Conservation (phyloP, 495 filamentous ascomycete genomes). For the Podospora australis region DNA sequence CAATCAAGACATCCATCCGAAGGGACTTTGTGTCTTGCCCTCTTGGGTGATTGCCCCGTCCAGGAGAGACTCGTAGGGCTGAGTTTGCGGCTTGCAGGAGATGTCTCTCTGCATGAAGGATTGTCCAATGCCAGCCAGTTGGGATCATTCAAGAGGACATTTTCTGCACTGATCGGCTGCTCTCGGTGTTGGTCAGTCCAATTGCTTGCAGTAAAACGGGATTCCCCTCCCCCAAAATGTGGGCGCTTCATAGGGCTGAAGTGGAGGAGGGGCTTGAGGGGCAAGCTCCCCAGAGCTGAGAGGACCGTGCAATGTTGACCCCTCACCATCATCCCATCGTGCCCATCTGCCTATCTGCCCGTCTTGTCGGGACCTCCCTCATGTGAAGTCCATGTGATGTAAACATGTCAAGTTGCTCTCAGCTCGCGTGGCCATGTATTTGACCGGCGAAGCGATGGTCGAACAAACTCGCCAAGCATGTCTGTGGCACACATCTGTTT, state of each 20-base stretch:
- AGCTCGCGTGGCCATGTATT: too few relatives aligned
- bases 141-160: neutral
- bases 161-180: conserved; percentile 9
- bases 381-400: too few relatives aligned
- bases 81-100: conserved; percentile 3
- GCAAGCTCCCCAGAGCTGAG: neutral
- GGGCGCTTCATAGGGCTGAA: conserved; percentile 22
- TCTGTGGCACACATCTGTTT: too few relatives aligned
- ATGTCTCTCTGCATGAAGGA: neutral
- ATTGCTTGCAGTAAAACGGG: conserved; percentile 2
- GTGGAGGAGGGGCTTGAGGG: conserved; percentile 12
- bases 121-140: conserved; percentile 1
- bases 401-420: too few relatives aligned
- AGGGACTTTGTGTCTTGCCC: neutral
- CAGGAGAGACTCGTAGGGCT: neutral
- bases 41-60: too few relatives aligned
- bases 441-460: too few relatives aligned
- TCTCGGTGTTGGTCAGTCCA: neutral
- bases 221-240: conserved; percentile 6
- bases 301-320: neutral
- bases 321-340: too few relatives aligned
- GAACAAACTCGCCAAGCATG: too few relatives aligned
- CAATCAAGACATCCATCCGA: neutral
- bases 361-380: too few relatives aligned
- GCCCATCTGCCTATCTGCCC: too few relatives aligned